Evolutionary conservation across 257 asterid species (phyloP).

Genomic region (Nicotiana knightiana): DNA sequence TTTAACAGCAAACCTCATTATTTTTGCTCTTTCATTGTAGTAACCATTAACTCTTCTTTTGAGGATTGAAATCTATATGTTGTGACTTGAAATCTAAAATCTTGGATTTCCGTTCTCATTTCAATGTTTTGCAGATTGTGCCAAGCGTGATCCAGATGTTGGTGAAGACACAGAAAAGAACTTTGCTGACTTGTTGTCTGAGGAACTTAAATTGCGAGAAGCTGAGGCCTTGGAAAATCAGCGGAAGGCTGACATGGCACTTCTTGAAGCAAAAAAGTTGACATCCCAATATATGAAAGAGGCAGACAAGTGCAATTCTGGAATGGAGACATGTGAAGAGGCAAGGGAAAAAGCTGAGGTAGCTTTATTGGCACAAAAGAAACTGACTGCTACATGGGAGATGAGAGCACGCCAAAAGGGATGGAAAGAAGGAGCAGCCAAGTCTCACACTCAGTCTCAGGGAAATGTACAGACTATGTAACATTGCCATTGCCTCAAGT

Average conservation of each 20-base stretch:
- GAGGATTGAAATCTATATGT: background rate
- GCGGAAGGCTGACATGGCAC: constrained; percentile 77
- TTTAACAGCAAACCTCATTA: background rate
- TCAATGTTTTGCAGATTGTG: constrained; percentile 52
- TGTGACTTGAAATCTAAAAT: background rate
- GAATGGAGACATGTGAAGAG: constrained; percentile 96
- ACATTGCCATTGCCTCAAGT: background rate
- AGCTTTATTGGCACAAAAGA: constrained; percentile 57
- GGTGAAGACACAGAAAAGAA: constrained; percentile 79
- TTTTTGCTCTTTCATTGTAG: background rate
- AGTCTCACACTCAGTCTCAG: constrained; percentile 16
- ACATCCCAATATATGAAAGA: constrained; percentile 94
- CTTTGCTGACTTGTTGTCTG: constrained; percentile 75
- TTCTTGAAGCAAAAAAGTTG: constrained; percentile 89
- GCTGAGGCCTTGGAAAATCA: constrained; percentile 75
- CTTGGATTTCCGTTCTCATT: background rate
- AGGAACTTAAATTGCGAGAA: constrained; percentile 75
- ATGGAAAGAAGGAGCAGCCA: constrained; percentile 68
- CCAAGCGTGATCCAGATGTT: constrained; percentile 80
- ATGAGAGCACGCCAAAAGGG: constrained; percentile 82
- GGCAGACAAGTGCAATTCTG: constrained; percentile 94
- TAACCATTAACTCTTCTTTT: background rate
- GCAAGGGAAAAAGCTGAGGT: constrained; percentile 92
- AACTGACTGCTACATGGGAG: constrained; percentile 76
- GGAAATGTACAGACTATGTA: constrained; percentile 19